Base-by-base conservation (phyloP, 106 monocot species). In the Alisma plantagoaquatica region DNA sequence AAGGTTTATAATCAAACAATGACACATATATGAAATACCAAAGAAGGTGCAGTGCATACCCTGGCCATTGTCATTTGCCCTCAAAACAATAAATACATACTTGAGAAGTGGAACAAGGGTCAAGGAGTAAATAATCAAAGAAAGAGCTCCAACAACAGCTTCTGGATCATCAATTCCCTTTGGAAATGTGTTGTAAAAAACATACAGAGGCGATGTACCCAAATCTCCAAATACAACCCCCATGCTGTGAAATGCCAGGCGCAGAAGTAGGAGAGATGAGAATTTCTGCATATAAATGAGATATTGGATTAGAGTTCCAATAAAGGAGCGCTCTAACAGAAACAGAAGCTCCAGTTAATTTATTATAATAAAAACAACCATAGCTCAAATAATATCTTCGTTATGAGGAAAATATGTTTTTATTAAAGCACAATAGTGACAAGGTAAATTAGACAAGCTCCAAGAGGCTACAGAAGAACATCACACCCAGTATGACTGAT, bases 221-320 rank as follows among this genome's bases (percentile, higher is more conserved):
- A 96, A 59, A 63, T 96, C 94, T 16, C 94, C 94, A 60, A 96
- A 96, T 11, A 88, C 92, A 57, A 92, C 79, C 2, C 86, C 92
- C 18, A 92, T 62, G 49, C 92, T 86, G 65, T 92, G 92, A 60
- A 77, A 96, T 38, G 94, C 88, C 42, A 84, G 78, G 44, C 78
- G 71, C 41, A 89, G 22, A 28, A 96, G 14, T 56, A 78, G 58
- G 20, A 81, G 9, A 2, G 64, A 51, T 21, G 94, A 96, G 23
- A 76, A 78, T 61, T 84, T 84, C 94, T 96, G 80, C 74, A 76
- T 29, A n/a, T 18, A 45, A 44, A 31, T 35, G 23, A 44, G 35
- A 43, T 27, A 17, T 5, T 0, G 16, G 46, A 56, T 18, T 27
- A 61, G 43, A 32, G 17, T 29, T 26, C 50, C 10, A 59, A 32